A percentile compares a stretch with the other conserved stretches of the same genome.
Evolutionary conservation across 2,329 filamentous ascomycete genomes (phyloP).

Genomic region (Clarireedia paspali): DNA sequence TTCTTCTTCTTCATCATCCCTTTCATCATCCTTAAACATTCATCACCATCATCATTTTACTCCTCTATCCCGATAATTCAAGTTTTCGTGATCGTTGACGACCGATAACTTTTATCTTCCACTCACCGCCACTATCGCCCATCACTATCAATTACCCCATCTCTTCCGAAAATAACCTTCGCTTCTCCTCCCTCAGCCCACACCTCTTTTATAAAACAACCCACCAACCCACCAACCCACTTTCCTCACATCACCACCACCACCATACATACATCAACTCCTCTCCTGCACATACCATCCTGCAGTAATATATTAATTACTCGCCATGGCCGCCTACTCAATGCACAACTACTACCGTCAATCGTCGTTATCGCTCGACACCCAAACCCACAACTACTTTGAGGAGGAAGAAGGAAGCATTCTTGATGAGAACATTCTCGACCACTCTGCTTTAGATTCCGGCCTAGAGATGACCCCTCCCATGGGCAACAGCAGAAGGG

Average conservation of each 20-base stretch:
- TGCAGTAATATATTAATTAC: slow-evolving; percentile 1
- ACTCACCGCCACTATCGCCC: slow-evolving; percentile 16
- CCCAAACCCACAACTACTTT: slow-evolving; percentile 42
- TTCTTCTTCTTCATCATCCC: not conserved
- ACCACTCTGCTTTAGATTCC: slow-evolving; percentile 52
- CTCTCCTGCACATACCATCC: not conserved
- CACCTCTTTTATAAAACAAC: slow-evolving; percentile 3
- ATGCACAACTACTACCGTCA: slow-evolving; percentile 29
- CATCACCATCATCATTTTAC: slow-evolving; percentile 4
- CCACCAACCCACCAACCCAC: slow-evolving; percentile 8
- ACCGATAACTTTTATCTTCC: slow-evolving; percentile 13
- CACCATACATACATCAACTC: not conserved
- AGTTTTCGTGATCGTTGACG: slow-evolving; percentile 11
- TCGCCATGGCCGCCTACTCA: slow-evolving; percentile 26
- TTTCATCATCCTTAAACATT: too few species aligned
- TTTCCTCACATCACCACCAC: not conserved
- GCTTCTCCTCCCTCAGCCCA: slow-evolving; percentile 14
- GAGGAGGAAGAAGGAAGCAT: slow-evolving; percentile 54
- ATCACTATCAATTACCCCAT: slow-evolving; percentile 13
- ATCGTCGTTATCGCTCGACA: slow-evolving; percentile 28
- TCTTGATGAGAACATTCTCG: slow-evolving; percentile 53
- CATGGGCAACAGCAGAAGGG: slow-evolving; percentile 54
- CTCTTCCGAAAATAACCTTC: slow-evolving; percentile 15
- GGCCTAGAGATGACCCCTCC: slow-evolving; percentile 55
- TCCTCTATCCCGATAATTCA: slow-evolving; percentile 14